These are phyloP conservation scores for Naegleria fowleri DNA, from an alignment of 208 protist genomes.

Conservation along the genomic window DNA sequence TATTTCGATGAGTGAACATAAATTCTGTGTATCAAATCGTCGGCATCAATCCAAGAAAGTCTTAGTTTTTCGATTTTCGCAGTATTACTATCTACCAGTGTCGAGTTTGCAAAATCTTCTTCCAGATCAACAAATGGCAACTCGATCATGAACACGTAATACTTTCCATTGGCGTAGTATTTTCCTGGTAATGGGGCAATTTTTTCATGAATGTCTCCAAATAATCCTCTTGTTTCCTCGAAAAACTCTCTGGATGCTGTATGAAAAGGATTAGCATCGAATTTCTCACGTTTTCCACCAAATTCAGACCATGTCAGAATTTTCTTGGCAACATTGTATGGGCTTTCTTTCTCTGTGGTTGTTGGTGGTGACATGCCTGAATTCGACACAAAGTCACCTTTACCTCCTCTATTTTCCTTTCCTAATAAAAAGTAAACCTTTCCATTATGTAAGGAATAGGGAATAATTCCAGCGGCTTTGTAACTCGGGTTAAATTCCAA, in stretches of 20 bases:
- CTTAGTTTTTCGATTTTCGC: neutral
- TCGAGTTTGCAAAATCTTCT: neutral
- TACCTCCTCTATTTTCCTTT: constrained; percentile 22
- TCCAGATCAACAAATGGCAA: neutral
- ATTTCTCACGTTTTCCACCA: neutral
- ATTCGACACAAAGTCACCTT: neutral
- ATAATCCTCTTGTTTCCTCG: neutral
- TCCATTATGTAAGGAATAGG: neutral
- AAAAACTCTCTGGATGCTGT: constrained; percentile 14
- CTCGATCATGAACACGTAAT: neutral
- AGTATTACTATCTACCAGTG: neutral
- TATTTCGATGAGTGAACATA: neutral
- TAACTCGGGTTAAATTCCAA: neutral
- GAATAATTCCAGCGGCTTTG: neutral
- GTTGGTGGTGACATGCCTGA: neutral
- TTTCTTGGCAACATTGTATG: neutral
- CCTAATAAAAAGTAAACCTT: neutral
- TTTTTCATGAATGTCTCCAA: neutral
- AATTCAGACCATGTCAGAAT: neutral
- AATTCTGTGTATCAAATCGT: neutral
- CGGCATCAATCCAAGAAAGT: neutral
- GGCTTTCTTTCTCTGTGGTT: neutral
- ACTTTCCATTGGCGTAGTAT: neutral
- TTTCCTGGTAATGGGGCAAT: neutral
- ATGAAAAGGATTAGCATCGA: neutral